Evolutionary conservation across 495 filamentous ascomycete genomes (phyloP).

Genomic region (Penicillium pancosmium): DNA sequence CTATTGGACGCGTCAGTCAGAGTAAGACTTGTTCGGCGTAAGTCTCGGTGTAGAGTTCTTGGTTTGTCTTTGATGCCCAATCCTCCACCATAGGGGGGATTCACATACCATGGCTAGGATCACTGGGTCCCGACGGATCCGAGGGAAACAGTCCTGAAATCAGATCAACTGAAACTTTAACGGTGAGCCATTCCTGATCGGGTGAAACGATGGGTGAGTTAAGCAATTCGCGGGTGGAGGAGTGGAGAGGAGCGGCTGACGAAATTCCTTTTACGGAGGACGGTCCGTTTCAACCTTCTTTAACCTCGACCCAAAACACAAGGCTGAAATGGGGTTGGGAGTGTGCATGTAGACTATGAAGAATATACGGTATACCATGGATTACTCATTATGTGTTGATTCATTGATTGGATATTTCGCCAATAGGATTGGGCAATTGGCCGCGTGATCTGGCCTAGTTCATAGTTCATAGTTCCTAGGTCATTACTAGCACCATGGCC

Average conservation of each 20-base stretch:
- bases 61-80: background rate
- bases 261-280: slow-evolving; percentile 2
- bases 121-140: background rate
- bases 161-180: slow-evolving; percentile 12
- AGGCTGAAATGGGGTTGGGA: too few relatives aligned
- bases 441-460: too few relatives aligned
- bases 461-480: too few relatives aligned
- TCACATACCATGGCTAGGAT: slow-evolving; percentile 28
- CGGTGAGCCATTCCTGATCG: slow-evolving; percentile 10
- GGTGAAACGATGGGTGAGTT: slow-evolving; percentile 8
- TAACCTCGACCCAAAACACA: too few relatives aligned
- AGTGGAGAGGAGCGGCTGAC: slow-evolving; percentile 10
- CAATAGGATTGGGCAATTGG: too few relatives aligned
- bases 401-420: too few relatives aligned
- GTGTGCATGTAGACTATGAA: too few relatives aligned
- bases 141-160: slow-evolving; percentile 4
- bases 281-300: background rate
- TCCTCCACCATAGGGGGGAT: slow-evolving; percentile 2
- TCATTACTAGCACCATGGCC: too few relatives aligned
- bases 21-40: background rate
- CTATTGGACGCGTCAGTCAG: slow-evolving; percentile 40
- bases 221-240: slow-evolving; percentile 17
- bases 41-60: background rate
- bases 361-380: too few relatives aligned
- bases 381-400: too few relatives aligned